Evolutionary conservation across 805 yeast species (phyloP).

Genomic region (Saccharomycopsis javanensis): DNA sequence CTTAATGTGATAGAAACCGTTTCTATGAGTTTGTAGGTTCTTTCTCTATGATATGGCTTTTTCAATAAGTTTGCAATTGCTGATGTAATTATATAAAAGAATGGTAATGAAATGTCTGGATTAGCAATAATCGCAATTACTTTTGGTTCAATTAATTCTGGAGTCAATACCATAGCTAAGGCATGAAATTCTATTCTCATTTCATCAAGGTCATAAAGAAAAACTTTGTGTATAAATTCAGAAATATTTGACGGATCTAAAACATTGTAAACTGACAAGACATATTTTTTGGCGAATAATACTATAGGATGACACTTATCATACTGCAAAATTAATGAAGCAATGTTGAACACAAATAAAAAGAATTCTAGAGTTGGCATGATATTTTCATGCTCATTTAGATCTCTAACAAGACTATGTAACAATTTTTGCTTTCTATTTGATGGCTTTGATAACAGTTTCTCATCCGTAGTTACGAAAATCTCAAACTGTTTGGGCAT

Average conservation of each 20-base stretch:
- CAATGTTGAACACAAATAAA: constrained; percentile 12
- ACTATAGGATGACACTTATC: constrained; percentile 16
- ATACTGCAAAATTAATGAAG: constrained; percentile 13
- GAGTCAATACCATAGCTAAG: constrained; percentile 14
- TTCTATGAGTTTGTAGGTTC: constrained; percentile 12
- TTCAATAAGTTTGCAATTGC: constrained; percentile 9
- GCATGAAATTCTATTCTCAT: constrained; percentile 16
- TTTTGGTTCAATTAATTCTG: constrained; percentile 17
- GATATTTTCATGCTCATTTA: constrained; percentile 12
- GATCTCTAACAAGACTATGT: constrained; percentile 3
- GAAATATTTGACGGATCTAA: constrained; percentile 14
- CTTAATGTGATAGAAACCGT: constrained; percentile 16
- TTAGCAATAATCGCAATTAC: constrained; percentile 14
- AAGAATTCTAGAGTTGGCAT: constrained; percentile 16
- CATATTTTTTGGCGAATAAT: constrained; percentile 6
- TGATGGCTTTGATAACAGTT: not conserved
- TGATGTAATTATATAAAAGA: constrained; percentile 12
- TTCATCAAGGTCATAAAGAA: constrained; percentile 10
- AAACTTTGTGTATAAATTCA: not conserved
- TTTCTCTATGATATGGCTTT: constrained; percentile 13
- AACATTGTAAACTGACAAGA: constrained; percentile 7
- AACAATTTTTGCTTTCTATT: constrained; percentile 17
- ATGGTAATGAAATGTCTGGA: constrained; percentile 16
- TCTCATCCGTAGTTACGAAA: constrained; percentile 1
- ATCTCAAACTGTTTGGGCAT: constrained; percentile 16